Base-by-base conservation (phyloP, 257 asterid species). In the Eustoma russellianum region DNA sequence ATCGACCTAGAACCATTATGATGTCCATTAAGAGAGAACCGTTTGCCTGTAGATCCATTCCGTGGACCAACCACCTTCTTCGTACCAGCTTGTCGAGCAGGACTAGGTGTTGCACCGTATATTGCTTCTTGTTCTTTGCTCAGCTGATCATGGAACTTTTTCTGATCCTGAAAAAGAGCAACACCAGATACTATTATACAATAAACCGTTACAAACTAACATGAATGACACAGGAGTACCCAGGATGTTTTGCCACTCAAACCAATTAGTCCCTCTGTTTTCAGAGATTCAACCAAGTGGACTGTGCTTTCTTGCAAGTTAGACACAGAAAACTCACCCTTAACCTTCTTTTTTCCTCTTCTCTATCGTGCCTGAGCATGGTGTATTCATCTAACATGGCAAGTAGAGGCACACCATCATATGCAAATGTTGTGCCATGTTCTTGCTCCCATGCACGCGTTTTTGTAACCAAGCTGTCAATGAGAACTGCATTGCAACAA, bases 401-500 rank as follows among this genome's bases (percentile, higher is more conserved):
- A 48, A 92, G 99, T n/a, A 92, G 78, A 53, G 99, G 95, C 63
- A 92, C 97, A 33, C 97, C 99, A 60, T 92, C 99, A 57, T 92
- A 92, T 1, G 81, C 72, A 72, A 88, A 92, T 58, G 93, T 70
- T 19, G 80, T 57, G 48, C 77, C 95, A 12, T 83, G 82, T 15
- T 92, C 99, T 71, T 85, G 77, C 73, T 92, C 97, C 99, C 99
- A 92, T 38, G 91, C 79, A 61, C 84, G 89, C 33, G 94, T 88
- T 70, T 92, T 92, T 9, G 79, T 79, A 62, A 92, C 79, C 73
- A 92, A 74, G 61, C 82, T 66, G 30, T 92, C 99, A 50, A 92
- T 95, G 49, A 88, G 94, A 60, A 88, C 99, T 92, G 72, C 81
- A 80, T 5, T 33, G n/a, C 57, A 35, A 59, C 43, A 38, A 38